Evolutionary conservation across 441 rosid species (phyloP).

Genomic region (Gossypium schwendimanii): DNA sequence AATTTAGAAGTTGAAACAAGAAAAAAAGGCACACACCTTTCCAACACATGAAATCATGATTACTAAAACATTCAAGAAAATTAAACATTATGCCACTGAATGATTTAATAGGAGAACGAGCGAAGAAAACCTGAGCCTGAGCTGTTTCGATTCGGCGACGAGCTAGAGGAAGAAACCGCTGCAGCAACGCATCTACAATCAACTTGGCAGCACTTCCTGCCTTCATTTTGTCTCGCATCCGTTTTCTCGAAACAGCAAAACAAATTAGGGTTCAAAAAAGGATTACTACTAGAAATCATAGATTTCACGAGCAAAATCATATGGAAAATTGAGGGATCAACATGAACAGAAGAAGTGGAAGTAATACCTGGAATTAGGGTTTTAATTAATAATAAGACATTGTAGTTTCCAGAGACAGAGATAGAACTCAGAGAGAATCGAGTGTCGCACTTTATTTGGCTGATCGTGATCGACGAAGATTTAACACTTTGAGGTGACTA

Average conservation of each 20-base stretch:
- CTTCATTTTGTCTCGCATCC: constrained; percentile 42
- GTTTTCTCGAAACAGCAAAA: neutral
- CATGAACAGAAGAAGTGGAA: neutral
- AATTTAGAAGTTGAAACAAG: neutral
- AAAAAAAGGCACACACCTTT: neutral
- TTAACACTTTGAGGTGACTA: neutral
- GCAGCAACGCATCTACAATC: constrained; percentile 93
- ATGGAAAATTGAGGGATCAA: neutral
- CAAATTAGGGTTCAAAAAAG: neutral
- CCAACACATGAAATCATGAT: neutral
- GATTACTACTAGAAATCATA: neutral
- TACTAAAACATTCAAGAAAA: neutral
- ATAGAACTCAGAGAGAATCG: neutral
- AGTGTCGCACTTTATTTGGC: neutral
- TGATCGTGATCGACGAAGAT: neutral
- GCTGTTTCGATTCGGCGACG: constrained; percentile 97
- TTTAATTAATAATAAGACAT: neutral
- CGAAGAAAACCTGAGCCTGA: constrained; percentile 77
- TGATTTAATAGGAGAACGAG: neutral
- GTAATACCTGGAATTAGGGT: constrained; percentile 6
- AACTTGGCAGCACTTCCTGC: constrained; percentile 88
- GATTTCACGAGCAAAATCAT: neutral
- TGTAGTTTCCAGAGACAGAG: neutral
- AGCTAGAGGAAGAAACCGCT: constrained; percentile 91
- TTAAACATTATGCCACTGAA: neutral